phyloP scores from a whole-genome alignment of 2,329 filamentous ascomycete species.

The Cladosporium colombiae region DNA sequence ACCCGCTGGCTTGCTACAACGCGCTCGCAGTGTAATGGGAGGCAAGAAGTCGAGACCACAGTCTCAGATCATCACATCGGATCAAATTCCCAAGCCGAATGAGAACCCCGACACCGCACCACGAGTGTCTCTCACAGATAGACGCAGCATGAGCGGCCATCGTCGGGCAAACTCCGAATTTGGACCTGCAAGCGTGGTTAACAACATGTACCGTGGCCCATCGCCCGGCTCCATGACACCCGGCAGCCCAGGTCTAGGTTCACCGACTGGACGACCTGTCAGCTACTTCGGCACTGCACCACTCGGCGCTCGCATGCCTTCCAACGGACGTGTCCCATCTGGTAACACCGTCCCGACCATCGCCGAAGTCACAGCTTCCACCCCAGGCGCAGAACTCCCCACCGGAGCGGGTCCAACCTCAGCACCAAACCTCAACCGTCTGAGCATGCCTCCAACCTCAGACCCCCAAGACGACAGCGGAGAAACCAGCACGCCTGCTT shows the following conservation, averaged over 20 bases:
- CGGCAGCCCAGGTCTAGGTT: constrained; percentile 54
- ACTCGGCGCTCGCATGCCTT: constrained; percentile 43
- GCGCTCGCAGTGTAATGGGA: constrained; percentile 62
- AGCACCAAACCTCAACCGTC: constrained; percentile 26
- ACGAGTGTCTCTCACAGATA: constrained; percentile 68
- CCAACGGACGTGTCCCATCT: constrained; percentile 40
- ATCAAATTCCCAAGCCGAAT: constrained; percentile 33
- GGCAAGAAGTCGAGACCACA: constrained; percentile 38
- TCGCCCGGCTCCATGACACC: constrained; percentile 25
- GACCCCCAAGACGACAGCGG: constrained; percentile 14
- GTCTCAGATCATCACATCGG: constrained; percentile 36
- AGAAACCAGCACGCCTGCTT: constrained; percentile 46
- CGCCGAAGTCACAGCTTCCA: constrained; percentile 24
- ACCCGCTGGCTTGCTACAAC: constrained; percentile 53
- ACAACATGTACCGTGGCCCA: constrained; percentile 84
- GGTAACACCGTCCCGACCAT: constrained; percentile 48
- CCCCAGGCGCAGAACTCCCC: constrained; percentile 24
- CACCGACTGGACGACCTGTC: constrained; percentile 54
- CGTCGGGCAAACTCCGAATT: constrained; percentile 49
- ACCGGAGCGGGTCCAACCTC: constrained; percentile 22
- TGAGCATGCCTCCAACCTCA: constrained; percentile 25
- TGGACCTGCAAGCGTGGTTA: constrained; percentile 66
- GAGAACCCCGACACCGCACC: constrained; percentile 73
- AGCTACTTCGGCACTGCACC: constrained; percentile 62
- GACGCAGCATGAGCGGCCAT: constrained; percentile 48